A percentile compares a stretch with the other conserved stretches of the same genome.
These are phyloP conservation scores for Hibiscus trionum DNA, from an alignment of 345 rosid genomes.

Conservation along the genomic window DNA sequence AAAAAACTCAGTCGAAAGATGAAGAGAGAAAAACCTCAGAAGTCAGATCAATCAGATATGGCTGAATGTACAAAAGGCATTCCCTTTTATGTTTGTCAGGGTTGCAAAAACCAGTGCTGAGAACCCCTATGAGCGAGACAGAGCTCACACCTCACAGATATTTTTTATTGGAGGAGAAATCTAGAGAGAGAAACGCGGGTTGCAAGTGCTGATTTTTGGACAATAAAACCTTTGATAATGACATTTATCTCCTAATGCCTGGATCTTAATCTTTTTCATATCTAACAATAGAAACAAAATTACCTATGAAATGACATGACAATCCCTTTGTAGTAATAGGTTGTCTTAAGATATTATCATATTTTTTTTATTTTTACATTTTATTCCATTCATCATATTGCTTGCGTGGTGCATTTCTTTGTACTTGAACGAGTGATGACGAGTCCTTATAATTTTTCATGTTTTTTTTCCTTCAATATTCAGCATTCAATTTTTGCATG, in stretches of 20 bases:
- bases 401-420: too few relatives aligned
- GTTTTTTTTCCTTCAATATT: too few relatives aligned
- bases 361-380: too few relatives aligned
- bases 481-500: too few relatives aligned
- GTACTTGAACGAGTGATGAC: too few relatives aligned
- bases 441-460: too few relatives aligned
- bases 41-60: not conserved
- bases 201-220: constrained; percentile 1
- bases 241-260: not conserved
- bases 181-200: constrained; percentile 11
- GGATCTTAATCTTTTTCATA: too few relatives aligned
- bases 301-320: not conserved
- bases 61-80: not conserved
- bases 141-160: not conserved
- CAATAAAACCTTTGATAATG: not conserved
- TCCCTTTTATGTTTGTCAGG: not conserved
- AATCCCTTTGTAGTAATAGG: not conserved
- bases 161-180: constrained; percentile 8
- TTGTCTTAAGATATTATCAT: too few relatives aligned
- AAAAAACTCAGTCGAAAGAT: not conserved
- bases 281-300: not conserved
- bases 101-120: not conserved
- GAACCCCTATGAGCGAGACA: not conserved
- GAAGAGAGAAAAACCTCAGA: not conserved
- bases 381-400: too few relatives aligned